phyloP scores from a whole-genome alignment of 2,329 filamentous ascomycete species.

The Aureobasidium sp. region DNA sequence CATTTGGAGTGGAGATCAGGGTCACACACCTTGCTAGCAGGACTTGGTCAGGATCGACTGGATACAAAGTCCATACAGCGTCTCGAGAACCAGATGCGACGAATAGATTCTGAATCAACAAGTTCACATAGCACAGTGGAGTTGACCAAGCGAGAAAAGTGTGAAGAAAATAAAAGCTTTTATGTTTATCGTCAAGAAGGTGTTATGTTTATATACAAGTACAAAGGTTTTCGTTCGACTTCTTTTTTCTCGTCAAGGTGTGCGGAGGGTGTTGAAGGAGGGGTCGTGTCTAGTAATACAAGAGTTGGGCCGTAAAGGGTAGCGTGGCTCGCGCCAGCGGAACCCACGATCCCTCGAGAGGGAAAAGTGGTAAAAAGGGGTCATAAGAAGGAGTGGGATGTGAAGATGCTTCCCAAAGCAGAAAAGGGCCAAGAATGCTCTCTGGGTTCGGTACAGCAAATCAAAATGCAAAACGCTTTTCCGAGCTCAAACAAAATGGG shows the following conservation, averaged over 20 bases:
- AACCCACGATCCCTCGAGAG: background rate
- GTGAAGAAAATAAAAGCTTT: background rate
- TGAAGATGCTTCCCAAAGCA: conserved; percentile 1
- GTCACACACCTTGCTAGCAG: background rate
- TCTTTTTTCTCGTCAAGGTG: conserved; percentile 9
- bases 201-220: conserved; percentile 11
- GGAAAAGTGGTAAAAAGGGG: background rate
- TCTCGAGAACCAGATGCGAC: background rate
- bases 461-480: conserved; percentile 8
- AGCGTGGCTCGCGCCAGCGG: conserved; percentile 1
- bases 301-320: background rate
- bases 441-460: background rate
- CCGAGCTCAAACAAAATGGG: background rate
- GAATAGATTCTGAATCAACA: background rate
- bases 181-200: conserved; percentile 7
- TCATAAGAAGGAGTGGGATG: conserved; percentile 5
- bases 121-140: background rate
- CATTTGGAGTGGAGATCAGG: background rate
- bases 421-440: background rate
- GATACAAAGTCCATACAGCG: background rate
- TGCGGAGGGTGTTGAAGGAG: background rate
- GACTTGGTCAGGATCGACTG: background rate
- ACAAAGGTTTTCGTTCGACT: conserved; percentile 8
- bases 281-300: conserved; percentile 14
- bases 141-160: background rate